phyloP scores from a whole-genome alignment of 768 basidiomycete species.

The Phanerochaete carnosa region DNA sequence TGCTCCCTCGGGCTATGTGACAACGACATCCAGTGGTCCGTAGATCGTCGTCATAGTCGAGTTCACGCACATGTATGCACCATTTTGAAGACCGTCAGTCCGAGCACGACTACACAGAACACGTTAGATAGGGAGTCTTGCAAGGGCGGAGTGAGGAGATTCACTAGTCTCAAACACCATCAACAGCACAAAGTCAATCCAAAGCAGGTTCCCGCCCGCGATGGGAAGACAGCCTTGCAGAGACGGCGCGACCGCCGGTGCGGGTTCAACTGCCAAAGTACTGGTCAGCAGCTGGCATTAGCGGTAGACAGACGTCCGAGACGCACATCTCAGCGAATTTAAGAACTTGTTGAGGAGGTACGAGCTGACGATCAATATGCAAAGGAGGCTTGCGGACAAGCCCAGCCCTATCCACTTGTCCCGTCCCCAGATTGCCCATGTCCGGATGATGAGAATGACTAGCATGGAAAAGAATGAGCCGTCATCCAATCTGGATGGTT shows the following conservation, averaged over 20 bases:
- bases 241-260: neutral
- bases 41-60: neutral
- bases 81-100: neutral
- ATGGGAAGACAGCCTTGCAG: slow-evolving; percentile 2
- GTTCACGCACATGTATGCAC: neutral
- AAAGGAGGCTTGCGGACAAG: neutral
- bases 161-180: slow-evolving; percentile 6
- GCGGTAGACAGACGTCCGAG: too few relatives aligned
- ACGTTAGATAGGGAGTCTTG: neutral
- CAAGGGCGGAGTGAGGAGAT: neutral
- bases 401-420: neutral
- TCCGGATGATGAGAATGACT: slow-evolving; percentile 7
- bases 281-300: neutral
- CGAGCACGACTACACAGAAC: neutral
- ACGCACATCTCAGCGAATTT: slow-evolving; percentile 10
- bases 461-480: neutral
- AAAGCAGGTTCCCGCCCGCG: slow-evolving; percentile 4
- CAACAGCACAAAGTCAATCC: slow-evolving; percentile 5
- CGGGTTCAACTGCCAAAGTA: neutral
- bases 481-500: neutral
- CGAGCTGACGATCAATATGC: neutral
- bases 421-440: slow-evolving; percentile 10
- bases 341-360: slow-evolving; percentile 6
- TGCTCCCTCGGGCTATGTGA: neutral
- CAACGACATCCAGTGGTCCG: neutral